Evolutionary conservation across 2,329 filamentous ascomycete genomes (phyloP), one percentile per base, ranked within the genome.

Genomic region (Cadophora luteo-olivacea): DNA sequence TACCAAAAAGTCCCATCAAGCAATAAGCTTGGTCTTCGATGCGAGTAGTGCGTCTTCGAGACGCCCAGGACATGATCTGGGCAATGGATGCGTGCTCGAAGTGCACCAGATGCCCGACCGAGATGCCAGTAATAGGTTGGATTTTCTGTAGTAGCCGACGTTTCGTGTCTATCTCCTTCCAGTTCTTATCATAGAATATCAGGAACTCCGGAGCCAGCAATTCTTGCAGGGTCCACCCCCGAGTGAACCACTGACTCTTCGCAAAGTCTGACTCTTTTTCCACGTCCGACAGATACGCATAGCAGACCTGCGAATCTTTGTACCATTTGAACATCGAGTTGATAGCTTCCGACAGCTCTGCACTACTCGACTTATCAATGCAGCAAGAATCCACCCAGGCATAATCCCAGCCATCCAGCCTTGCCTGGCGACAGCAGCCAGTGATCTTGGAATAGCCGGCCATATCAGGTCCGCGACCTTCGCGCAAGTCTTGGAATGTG

Each of bases 41-140:
- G n/a, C 49, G 22, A 2, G 51, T 45, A 5, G 58, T 63, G 14
- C n/a, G 24, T 36, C 65, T 19, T 1, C 3, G 11, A 1, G 65
- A 55, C 12, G 49, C 65, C 65, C 65, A 67, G 4, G 65, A 63
- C 65, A 67, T 62, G n/a, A 38, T 67, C n/a, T 67, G 49, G 1
- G 58, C 49, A 19, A 67, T 6, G 1, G 16, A 51, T 11, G 38
- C 25, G 14, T 12, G 1, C 12, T 51, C n/a, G 9, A 33, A 33
- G n/a, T 33, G 8, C 16, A n/a, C 22, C 4, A 62, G 25, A 16
- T 33, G 8, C 16, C 19, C 12, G 2, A 19, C 16, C 4, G 25
- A 4, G 16, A 62, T 51, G 4, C 60, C 41, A 19, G 60, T 62
- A 4, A 51, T 52, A 1, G 16, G 3, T 12, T 33, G 16, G 2